phyloP scores from a whole-genome alignment of 2,329 filamentous ascomycete genomes.

The Coleophoma cylindrospora region DNA sequence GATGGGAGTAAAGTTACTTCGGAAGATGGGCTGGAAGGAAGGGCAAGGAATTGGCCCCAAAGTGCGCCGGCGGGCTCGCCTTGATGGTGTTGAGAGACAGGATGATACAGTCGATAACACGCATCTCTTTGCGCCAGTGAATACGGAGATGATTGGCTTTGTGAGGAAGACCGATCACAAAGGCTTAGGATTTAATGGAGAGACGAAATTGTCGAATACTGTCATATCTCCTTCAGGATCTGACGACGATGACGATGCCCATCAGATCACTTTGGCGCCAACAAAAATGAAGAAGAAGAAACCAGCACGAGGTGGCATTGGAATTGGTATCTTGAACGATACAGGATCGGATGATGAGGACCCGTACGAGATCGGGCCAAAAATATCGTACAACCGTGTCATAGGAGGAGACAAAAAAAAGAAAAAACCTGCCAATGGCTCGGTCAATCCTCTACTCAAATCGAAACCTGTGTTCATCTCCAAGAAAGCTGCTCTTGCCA shows the following conservation, averaged over 20 bases:
- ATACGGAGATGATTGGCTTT: conserved; percentile 65
- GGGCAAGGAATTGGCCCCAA: conserved; percentile 92
- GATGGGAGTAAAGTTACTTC: conserved; percentile 79
- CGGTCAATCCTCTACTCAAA: conserved; percentile 58
- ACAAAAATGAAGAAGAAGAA: conserved; percentile 42
- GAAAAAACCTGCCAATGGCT: conserved; percentile 52
- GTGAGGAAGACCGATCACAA: conserved; percentile 62
- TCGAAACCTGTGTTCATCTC: conserved; percentile 72
- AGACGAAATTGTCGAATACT: conserved; percentile 40
- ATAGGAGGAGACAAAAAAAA: conserved; percentile 82
- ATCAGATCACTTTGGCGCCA: conserved; percentile 14
- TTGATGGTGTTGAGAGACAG: conserved; percentile 47
- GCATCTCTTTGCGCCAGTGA: conserved; percentile 82
- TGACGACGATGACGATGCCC: conserved; percentile 41
- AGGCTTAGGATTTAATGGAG: conserved; percentile 64
- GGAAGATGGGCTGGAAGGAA: conserved; percentile 92
- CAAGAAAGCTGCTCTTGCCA: conserved; percentile 49
- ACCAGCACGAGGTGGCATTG: conserved; percentile 62
- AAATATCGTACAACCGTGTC: conserved; percentile 78
- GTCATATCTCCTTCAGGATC: conserved; percentile 23
- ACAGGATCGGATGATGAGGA: conserved; percentile 94
- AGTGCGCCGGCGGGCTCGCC: conserved; percentile 66
- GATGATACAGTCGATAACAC: conserved; percentile 34
- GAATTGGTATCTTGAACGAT: conserved; percentile 85
- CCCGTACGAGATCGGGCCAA: conserved; percentile 85